Percentiles rank a stretch among this genome's conserved stretches.
Evolutionary conservation across 805 yeast species (phyloP).

Genomic region (Diddensiella transvaalensis): DNA sequence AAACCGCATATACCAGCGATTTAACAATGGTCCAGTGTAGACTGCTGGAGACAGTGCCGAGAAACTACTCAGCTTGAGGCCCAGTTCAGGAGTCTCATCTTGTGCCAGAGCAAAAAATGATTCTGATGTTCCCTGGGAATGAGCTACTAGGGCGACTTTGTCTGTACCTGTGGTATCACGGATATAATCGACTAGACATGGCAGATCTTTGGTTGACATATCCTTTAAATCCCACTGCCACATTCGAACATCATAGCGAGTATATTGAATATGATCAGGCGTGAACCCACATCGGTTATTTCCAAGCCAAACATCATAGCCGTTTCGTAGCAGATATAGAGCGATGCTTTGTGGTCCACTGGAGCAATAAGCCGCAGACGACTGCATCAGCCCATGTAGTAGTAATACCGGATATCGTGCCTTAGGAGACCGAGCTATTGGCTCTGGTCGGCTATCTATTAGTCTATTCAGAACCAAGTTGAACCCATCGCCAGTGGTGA

Average conservation of each 20-base stretch:
- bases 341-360: conserved; percentile 81
- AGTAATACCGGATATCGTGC: conserved; percentile 63
- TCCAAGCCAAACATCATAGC: conserved; percentile 89
- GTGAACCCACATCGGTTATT: conserved; percentile 85
- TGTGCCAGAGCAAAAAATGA: conserved; percentile 63
- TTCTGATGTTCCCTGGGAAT: conserved; percentile 93
- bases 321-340: conserved; percentile 47
- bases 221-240: conserved; percentile 96
- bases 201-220: conserved; percentile 74
- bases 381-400: conserved; percentile 84
- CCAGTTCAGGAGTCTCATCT: conserved; percentile 40
- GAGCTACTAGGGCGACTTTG: conserved; percentile 64
- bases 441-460: conserved; percentile 44
- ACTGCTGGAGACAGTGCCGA: conserved; percentile 88
- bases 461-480: conserved; percentile 62
- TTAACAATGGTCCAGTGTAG: conserved; percentile 74
- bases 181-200: conserved; percentile 65
- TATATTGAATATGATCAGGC: conserved; percentile 56
- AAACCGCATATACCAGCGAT: conserved; percentile 40
- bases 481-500: conserved; percentile 79
- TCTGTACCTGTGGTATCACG: conserved; percentile 35
- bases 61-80: conserved; percentile 59
- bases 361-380: conserved; percentile 80
- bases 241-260: conserved; percentile 47
- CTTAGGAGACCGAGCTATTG: conserved; percentile 25